A percentile compares a stretch with the other conserved stretches of the same genome.
phyloP scores from a whole-genome alignment of 257 asterid species.

The Coffea canephora region DNA sequence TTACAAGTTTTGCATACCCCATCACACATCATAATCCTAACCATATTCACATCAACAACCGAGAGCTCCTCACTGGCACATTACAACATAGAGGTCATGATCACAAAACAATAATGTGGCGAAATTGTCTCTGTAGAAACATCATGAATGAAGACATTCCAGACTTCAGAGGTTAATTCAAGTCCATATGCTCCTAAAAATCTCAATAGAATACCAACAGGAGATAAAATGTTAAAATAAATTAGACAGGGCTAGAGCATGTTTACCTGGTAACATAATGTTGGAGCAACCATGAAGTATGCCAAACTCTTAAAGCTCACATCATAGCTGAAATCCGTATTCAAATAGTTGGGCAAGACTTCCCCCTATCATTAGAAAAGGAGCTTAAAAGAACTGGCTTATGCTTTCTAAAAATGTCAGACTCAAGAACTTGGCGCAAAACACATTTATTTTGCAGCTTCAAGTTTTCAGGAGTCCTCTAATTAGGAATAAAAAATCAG shows the following conservation, averaged over 20 bases:
- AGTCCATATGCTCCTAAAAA: no score
- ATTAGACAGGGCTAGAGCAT: conserved; percentile 1
- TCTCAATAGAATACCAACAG: background rate
- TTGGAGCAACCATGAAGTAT: conserved; percentile 95
- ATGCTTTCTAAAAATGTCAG: background rate
- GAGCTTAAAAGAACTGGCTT: conserved; percentile 1
- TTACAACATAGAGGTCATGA: no score
- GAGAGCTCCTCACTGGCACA: no score
- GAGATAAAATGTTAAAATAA: background rate
- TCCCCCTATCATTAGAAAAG: conserved; percentile 48
- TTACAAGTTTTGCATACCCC: background rate
- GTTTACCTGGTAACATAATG: conserved; percentile 92
- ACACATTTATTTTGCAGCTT: background rate
- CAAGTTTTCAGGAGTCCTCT: background rate
- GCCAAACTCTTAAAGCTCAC: conserved; percentile 71
- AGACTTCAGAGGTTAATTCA: background rate
- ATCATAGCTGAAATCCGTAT: conserved; percentile 52
- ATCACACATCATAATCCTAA: no score
- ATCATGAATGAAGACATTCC: background rate
- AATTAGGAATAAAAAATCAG: background rate
- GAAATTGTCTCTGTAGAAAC: no score
- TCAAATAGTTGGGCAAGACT: conserved; percentile 47
- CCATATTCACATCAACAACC: no score
- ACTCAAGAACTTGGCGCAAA: background rate
- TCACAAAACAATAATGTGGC: no score